Base-by-base conservation (phyloP, 148 eudicot species). In the Mesembryanthemum crystallinum region DNA sequence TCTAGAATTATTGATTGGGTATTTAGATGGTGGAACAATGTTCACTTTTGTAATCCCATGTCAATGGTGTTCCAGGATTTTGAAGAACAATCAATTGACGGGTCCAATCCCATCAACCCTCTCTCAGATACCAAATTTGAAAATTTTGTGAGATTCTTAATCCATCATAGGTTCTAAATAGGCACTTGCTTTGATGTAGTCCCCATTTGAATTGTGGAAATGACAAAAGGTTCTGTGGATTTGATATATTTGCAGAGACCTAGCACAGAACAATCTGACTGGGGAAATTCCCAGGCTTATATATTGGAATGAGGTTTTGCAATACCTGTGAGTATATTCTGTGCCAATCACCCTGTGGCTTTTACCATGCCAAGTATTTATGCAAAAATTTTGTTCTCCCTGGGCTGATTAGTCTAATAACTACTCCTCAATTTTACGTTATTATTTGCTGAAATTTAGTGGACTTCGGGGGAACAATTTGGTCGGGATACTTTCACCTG, bases 91-190 rank as follows among this genome's bases (percentile, higher is more conserved):
- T 76, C 94, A 91, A 79, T 75, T 96, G 76, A 89, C 85, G 3
- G 99, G 98, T 51, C 99, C 99, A 21, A 87, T 96, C 25, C 99
- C 99, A 27, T 96, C 99, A n/a, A 92, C 99, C 14, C 84, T 96
- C 37, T 96, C 99, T 15, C 99, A 96, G 84, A 89, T 92, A 79
- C 99, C 98, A 8, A 96, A 92, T 77, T 76, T 96, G 76, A 92
- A 96, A 80, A 72, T 87, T 73, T 69, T 96, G 99, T 96, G 81
- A 84, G 90, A 12, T 18, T 65, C 60, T 13, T 39, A 68, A 7
- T 61, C 10, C n/a, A 24, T 29, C 35, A n/a, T 60, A 27, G 51
- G 30, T 28, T 49, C 10, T 9, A 37, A 43, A 43, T 12, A 1
- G 17, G 47, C 14, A 6, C n/a, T 20, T 11, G 13, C 58, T 49